Conservation (phyloP, 2,329 filamentous ascomycete species). For the Hypoxylon sp. region DNA sequence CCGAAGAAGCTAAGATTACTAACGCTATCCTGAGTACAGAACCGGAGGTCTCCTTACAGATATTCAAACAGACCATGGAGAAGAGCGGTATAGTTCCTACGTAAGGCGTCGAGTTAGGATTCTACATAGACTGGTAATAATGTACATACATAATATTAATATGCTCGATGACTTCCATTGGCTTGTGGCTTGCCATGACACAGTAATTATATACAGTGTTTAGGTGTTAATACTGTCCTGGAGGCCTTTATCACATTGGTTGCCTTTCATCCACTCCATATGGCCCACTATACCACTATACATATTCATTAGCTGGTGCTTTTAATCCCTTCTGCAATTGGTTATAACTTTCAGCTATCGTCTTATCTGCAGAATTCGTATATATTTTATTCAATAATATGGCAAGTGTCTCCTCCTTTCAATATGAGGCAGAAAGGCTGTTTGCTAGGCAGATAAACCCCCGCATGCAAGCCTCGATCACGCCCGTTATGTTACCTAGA, state of each 20-base stretch:
- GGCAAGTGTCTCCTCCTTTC: constrained; percentile 4
- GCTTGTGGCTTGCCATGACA: not conserved
- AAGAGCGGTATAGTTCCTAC: constrained; percentile 30
- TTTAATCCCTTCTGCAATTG: not conserved
- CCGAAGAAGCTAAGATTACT: not conserved
- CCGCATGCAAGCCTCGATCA: constrained; percentile 4
- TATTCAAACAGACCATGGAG: constrained; percentile 37
- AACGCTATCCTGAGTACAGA: constrained; percentile 30
- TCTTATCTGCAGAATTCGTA: too few relatives aligned
- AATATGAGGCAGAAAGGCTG: constrained; percentile 7
- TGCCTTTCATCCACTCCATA: not conserved
- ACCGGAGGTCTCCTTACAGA: constrained; percentile 37
- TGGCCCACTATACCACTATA: too few relatives aligned
- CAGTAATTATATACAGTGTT: constrained; percentile 6
- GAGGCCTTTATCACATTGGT: constrained; percentile 5
- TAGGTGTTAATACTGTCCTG: constrained; percentile 1
- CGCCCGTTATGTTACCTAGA: constrained; percentile 4
- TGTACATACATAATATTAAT: too few relatives aligned
- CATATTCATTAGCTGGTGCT: too few relatives aligned
- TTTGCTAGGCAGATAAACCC: constrained; percentile 15
- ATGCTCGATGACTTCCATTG: not conserved
- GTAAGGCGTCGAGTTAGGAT: constrained; percentile 2
- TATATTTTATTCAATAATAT: not conserved
- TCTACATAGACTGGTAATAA: not conserved
- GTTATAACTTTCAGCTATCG: not conserved